These are phyloP conservation scores for Cyberlindnera amylophila DNA, from an alignment of 805 yeast genomes.

Conservation along the genomic window DNA sequence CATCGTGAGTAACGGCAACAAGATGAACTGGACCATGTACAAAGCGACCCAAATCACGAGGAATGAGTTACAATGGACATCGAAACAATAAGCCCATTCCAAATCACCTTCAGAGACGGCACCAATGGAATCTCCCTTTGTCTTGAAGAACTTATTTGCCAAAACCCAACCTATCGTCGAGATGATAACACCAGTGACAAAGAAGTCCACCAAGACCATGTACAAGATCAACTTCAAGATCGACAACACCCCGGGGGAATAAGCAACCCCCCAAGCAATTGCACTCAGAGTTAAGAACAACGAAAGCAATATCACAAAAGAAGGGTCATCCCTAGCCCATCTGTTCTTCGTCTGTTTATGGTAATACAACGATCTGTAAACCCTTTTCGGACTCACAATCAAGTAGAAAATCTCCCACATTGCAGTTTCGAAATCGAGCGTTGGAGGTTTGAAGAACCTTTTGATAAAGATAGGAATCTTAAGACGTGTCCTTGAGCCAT, in stretches of 20 bases:
- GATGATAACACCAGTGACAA: slow-evolving; percentile 61
- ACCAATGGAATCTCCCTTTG: slow-evolving; percentile 29
- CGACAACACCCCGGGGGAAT: slow-evolving; percentile 58
- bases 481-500: slow-evolving; percentile 14
- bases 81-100: slow-evolving; percentile 95
- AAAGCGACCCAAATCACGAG: slow-evolving; percentile 72
- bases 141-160: slow-evolving; percentile 60
- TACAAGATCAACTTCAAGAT: slow-evolving; percentile 65
- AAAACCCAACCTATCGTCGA: slow-evolving; percentile 73
- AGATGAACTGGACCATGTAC: slow-evolving; percentile 68
- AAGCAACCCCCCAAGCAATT: slow-evolving; percentile 85
- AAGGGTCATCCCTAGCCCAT: slow-evolving; percentile 92
- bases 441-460: slow-evolving; percentile 65
- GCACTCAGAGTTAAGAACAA: slow-evolving; percentile 68
- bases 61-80: slow-evolving; percentile 90
- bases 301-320: slow-evolving; percentile 73
- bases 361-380: slow-evolving; percentile 76
- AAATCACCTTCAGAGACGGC: slow-evolving; percentile 39
- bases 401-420: slow-evolving; percentile 84
- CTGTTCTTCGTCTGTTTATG: slow-evolving; percentile 74
- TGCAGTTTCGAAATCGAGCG: slow-evolving; percentile 89
- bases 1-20: slow-evolving; percentile 66
- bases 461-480: slow-evolving; percentile 34
- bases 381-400: slow-evolving; percentile 71
- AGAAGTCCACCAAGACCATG: slow-evolving; percentile 83